Base-by-base conservation (phyloP, 805 yeast species). In the Clavispora vitiphila region DNA sequence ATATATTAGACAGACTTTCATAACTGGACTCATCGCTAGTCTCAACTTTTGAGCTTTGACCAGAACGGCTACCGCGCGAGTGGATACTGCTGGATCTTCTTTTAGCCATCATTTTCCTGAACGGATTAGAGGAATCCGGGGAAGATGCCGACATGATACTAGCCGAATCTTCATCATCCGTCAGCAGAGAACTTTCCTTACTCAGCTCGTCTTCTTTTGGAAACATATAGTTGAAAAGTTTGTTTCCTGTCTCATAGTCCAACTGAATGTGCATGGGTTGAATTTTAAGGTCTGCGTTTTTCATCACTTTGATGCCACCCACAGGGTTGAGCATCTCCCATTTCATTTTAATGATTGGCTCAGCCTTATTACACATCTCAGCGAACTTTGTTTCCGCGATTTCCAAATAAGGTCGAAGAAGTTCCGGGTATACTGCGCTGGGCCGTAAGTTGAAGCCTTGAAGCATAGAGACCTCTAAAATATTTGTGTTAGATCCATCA, bases 261-360 rank as follows among this genome's bases (percentile, higher is more conserved):
- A 91, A 58, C 48, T 82, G 84, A 3, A 91, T 52, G 45, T 77
- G 78, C 46, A 90, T 53, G 1, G 96, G 96, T 39, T 76, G 72
- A 14, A 87, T 59, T 1, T 64, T 60, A 15, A 86, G 68, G 27
- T 77, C 77, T 19, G 87, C 81, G 38, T 74, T 66, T 44, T 79
- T 80, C 64, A 90, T 70, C 19, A 90, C 81, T n/a, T 85, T 76
- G 38, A 90, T 88, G 9, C 98, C 98, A 24, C 96, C 98, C 42
- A 91, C 83, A 0, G 95, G 88, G 41, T 77, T 78, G 39, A 83
- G 76, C 81, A 85, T 77, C n/a, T 78, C 75, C 98, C 98, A 90
- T 9, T 64, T 38, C 52, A 65, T 49, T 7, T 37, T 34, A 3
- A 69, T 47, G 29, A 69, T 51, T 1, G 71, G 65, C 20, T 42